Conservation (phyloP, 768 basidiomycete species). For the Mycena galericulata region DNA sequence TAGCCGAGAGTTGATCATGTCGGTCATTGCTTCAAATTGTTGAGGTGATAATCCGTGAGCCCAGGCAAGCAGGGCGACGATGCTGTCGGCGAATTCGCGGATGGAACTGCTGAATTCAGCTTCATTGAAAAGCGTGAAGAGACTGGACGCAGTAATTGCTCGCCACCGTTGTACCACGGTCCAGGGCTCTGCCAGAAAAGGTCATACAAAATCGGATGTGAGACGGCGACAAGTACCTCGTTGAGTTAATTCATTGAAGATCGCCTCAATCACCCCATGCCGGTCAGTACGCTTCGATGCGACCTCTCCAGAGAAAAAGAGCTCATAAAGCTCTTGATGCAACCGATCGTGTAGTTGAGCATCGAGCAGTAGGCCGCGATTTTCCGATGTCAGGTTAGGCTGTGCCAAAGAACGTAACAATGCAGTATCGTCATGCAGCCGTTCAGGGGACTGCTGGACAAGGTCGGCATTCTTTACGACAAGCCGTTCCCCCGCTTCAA, state of each 20-base stretch:
- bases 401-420: not conserved
- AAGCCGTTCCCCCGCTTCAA: slow-evolving; percentile 11
- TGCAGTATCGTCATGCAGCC: not conserved
- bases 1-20: not conserved
- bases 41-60: not conserved
- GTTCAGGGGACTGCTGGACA: not conserved
- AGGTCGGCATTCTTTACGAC: not conserved
- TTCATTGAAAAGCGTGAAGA: not conserved
- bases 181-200: slow-evolving; percentile 4
- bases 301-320: slow-evolving; percentile 8
- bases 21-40: not conserved
- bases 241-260: not conserved
- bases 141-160: not conserved
- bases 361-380: slow-evolving; percentile 14
- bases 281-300: not conserved
- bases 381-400: not conserved
- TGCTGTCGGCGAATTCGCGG: too few relatives aligned
- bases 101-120: not conserved
- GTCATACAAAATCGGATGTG: not conserved
- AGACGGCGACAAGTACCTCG: not conserved
- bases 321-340: not conserved
- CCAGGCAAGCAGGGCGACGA: slow-evolving; percentile 1
- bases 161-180: slow-evolving; percentile 18
- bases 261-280: not conserved
- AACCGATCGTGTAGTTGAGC: not conserved